Percentiles rank a stretch among this genome's conserved stretches.
Conservation (phyloP, 2,329 filamentous ascomycete species). For the Talaromyces sp. region DNA sequence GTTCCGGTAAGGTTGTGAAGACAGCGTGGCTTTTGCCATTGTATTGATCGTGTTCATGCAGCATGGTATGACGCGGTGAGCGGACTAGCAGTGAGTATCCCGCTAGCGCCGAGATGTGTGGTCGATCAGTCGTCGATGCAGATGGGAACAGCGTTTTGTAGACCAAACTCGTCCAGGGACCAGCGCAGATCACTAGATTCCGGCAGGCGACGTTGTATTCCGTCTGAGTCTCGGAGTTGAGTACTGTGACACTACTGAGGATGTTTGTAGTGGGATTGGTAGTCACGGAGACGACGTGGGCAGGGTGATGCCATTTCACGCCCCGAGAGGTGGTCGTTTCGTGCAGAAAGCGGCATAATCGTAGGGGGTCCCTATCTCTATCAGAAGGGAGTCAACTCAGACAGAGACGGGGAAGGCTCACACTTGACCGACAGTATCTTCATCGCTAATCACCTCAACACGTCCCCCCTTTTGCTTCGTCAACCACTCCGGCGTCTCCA, state of each 20-base stretch:
- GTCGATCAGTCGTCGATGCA: slow-evolving; percentile 42
- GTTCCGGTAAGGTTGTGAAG: slow-evolving; percentile 59
- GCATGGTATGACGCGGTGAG: slow-evolving; percentile 50
- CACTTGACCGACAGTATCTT: slow-evolving; percentile 64
- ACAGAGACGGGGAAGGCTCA: slow-evolving; percentile 41
- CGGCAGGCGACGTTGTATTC: slow-evolving; percentile 56
- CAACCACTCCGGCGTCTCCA: slow-evolving; percentile 58
- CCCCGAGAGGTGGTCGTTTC: slow-evolving; percentile 57
- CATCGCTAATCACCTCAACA: slow-evolving; percentile 62
- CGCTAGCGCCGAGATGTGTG: slow-evolving; percentile 63
- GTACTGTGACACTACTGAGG: slow-evolving; percentile 55
- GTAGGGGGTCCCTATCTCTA: slow-evolving; percentile 59
- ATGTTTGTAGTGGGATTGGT: slow-evolving; percentile 50
- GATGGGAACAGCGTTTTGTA: slow-evolving; percentile 64
- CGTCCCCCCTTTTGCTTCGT: slow-evolving; percentile 54
- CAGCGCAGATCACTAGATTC: slow-evolving; percentile 65
- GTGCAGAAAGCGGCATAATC: slow-evolving; percentile 66
- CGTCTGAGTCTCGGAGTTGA: slow-evolving; percentile 36
- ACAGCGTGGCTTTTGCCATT: slow-evolving; percentile 62
- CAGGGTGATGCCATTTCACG: slow-evolving; percentile 66
- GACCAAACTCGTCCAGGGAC: slow-evolving; percentile 69
- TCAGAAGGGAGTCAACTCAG: not conserved
- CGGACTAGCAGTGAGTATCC: slow-evolving; percentile 71
- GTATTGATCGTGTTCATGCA: slow-evolving; percentile 37
- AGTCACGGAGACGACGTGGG: slow-evolving; percentile 54